Percentiles rank a stretch among this genome's conserved stretches.
These are phyloP conservation scores for Gymnopus androsaceus DNA, from an alignment of 1,284 basidiomycete species.

Conservation along the genomic window DNA sequence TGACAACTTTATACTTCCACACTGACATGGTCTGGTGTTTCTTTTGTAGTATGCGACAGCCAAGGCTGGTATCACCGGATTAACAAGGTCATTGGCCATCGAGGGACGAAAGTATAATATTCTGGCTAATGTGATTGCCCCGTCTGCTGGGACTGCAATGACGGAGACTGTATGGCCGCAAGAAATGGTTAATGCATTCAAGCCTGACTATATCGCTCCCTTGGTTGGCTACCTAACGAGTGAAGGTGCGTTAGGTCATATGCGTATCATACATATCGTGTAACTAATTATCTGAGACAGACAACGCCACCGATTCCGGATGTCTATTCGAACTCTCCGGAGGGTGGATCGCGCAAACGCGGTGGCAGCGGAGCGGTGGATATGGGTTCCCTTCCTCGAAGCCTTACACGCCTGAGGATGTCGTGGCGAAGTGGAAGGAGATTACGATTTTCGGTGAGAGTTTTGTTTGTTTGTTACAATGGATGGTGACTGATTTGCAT, in stretches of 20 bases:
- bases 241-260: conserved; percentile 46
- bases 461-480: conserved; percentile 12
- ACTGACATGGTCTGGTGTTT: too few species aligned
- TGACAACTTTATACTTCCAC: neutral
- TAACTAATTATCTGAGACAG: conserved; percentile 30
- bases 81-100: conserved; percentile 88
- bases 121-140: conserved; percentile 86
- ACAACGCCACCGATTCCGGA: conserved; percentile 77
- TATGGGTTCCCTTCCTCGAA: conserved; percentile 83
- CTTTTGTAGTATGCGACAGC: conserved; percentile 89
- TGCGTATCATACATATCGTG: neutral
- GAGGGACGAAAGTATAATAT: conserved; percentile 94
- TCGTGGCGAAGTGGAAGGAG: conserved; percentile 76
- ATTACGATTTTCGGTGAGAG: conserved; percentile 85
- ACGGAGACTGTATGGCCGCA: conserved; percentile 86
- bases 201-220: conserved; percentile 92
- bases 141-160: conserved; percentile 91
- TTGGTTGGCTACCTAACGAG: conserved; percentile 91
- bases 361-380: conserved; percentile 93
- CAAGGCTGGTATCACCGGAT: conserved; percentile 90
- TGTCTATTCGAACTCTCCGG: conserved; percentile 88
- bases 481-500: conserved; percentile 1
- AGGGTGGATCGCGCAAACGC: conserved; percentile 90
- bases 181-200: conserved; percentile 94
- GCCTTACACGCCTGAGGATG: conserved; percentile 75